Conservation (phyloP, 768 basidiomycete genomes). For the Lactarius tabidus region DNA sequence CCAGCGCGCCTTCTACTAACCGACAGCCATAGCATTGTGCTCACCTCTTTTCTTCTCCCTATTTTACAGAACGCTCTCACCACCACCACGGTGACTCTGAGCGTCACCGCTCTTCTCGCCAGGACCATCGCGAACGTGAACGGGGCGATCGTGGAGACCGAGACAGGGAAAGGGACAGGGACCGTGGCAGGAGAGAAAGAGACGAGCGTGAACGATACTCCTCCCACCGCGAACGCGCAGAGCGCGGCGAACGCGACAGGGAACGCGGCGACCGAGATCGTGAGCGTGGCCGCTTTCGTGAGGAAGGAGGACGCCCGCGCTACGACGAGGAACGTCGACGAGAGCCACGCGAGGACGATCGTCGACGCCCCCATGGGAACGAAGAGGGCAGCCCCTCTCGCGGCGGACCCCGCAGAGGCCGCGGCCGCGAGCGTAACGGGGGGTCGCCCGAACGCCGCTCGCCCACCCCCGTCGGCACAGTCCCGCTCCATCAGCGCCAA, state of each 20-base stretch:
- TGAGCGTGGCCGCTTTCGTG: constrained; percentile 43
- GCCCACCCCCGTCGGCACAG: constrained; percentile 84
- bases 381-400: constrained; percentile 37
- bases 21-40: constrained; percentile 21
- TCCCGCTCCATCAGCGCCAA: constrained; percentile 80
- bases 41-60: constrained; percentile 21
- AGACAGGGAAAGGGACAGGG: constrained; percentile 33
- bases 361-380: constrained; percentile 27
- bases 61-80: constrained; percentile 25
- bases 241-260: constrained; percentile 35
- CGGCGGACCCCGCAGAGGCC: constrained; percentile 41
- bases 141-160: constrained; percentile 36
- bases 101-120: constrained; percentile 29
- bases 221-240: constrained; percentile 30
- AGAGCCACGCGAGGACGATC: constrained; percentile 38
- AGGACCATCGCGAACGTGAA: constrained; percentile 30
- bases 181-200: constrained; percentile 29
- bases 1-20: constrained; percentile 20
- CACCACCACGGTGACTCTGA: constrained; percentile 29
- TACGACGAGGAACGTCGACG: constrained; percentile 41
- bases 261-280: constrained; percentile 46
- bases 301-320: constrained; percentile 29
- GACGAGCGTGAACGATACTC: constrained; percentile 30
- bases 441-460: constrained; percentile 78
- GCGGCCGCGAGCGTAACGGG: constrained; percentile 48